A percentile compares a stretch with the other conserved stretches of the same genome.
These are phyloP conservation scores for Begonia masoniana DNA, from an alignment of 306 rosid genomes.

Conservation along the genomic window DNA sequence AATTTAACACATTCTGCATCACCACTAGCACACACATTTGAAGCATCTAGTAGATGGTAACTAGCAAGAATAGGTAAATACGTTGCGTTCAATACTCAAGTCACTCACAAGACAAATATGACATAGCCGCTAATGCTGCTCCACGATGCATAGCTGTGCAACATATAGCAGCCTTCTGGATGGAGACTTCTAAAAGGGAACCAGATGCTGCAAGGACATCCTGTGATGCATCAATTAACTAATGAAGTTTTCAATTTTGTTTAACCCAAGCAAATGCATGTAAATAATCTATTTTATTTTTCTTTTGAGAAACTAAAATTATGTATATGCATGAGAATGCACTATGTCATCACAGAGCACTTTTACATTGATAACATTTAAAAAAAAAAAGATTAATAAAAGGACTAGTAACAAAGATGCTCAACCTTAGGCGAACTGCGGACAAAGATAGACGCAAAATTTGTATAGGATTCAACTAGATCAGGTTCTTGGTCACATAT, in stretches of 20 bases:
- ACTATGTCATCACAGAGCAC: neutral
- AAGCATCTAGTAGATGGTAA: too few relatives aligned
- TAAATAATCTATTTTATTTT: too few relatives aligned
- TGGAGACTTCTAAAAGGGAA: conserved; percentile 72
- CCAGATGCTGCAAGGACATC: conserved; percentile 65
- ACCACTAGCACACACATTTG: too few relatives aligned
- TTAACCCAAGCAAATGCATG: too few relatives aligned
- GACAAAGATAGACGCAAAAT: conserved; percentile 71
- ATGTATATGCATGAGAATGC: neutral
- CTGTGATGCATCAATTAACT: conserved; percentile 34
- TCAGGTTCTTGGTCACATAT: conserved; percentile 98
- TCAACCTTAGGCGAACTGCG: conserved; percentile 68
- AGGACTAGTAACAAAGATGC: conserved; percentile 4
- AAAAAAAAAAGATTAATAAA: too few relatives aligned
- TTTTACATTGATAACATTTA: neutral
- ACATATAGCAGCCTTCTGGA: conserved; percentile 90
- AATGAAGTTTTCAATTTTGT: neutral
- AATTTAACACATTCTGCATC: too few relatives aligned
- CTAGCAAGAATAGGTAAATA: too few relatives aligned
- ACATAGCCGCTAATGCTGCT: conserved; percentile 95
- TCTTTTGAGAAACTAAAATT: too few relatives aligned
- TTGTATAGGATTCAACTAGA: conserved; percentile 91
- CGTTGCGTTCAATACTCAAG: too few relatives aligned
- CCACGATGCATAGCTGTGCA: conserved; percentile 99
- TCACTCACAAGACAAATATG: conserved; percentile 79